A percentile compares a stretch with the other conserved stretches of the same genome.
Conservation (phyloP, 352 stramenopile genomes). For the Pythium guiyangense region DNA sequence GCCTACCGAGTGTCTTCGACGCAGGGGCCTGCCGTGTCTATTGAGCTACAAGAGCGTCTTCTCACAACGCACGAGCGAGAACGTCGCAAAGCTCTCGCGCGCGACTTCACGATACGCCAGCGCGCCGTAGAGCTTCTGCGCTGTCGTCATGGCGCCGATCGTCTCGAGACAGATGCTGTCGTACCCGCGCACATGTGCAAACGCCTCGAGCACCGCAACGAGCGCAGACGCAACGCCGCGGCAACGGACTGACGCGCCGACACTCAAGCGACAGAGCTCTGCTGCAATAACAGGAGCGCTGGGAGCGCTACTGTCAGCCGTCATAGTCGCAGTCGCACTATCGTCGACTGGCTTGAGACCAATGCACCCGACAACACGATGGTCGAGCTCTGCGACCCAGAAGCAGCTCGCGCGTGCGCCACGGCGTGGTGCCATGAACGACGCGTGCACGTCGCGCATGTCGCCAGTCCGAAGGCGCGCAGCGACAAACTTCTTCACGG, state of each 20-base stretch:
- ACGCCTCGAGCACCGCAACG: slow-evolving; percentile 36
- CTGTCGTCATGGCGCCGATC: slow-evolving; percentile 50
- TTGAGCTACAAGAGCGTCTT: slow-evolving; percentile 19
- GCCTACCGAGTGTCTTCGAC: too few species aligned
- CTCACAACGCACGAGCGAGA: slow-evolving; percentile 51
- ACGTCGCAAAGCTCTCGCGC: slow-evolving; percentile 27
- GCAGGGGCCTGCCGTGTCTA: background rate
- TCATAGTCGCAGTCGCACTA: too few species aligned
- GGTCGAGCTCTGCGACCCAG: slow-evolving; percentile 46
- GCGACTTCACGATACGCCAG: slow-evolving; percentile 36
- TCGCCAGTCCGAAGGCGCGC: slow-evolving; percentile 50
- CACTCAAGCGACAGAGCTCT: slow-evolving; percentile 61
- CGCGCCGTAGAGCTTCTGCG: slow-evolving; percentile 44
- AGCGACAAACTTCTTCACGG: slow-evolving; percentile 64
- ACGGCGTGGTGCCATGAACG: slow-evolving; percentile 25
- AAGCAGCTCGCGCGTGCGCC: slow-evolving; percentile 27
- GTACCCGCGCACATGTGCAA: slow-evolving; percentile 24
- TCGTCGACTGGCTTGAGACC: slow-evolving; percentile 36
- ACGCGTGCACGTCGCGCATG: slow-evolving; percentile 40
- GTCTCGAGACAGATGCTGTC: slow-evolving; percentile 47
- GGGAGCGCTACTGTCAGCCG: too few species aligned
- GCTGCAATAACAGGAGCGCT: slow-evolving; percentile 8
- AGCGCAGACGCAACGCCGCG: slow-evolving; percentile 43
- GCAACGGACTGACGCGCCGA: slow-evolving; percentile 32
- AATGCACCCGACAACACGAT: slow-evolving; percentile 48